Percentiles rank a stretch among this genome's conserved stretches.
phyloP scores from a whole-genome alignment of 2,329 filamentous ascomycete genomes.

The Remersonia thermophila region DNA sequence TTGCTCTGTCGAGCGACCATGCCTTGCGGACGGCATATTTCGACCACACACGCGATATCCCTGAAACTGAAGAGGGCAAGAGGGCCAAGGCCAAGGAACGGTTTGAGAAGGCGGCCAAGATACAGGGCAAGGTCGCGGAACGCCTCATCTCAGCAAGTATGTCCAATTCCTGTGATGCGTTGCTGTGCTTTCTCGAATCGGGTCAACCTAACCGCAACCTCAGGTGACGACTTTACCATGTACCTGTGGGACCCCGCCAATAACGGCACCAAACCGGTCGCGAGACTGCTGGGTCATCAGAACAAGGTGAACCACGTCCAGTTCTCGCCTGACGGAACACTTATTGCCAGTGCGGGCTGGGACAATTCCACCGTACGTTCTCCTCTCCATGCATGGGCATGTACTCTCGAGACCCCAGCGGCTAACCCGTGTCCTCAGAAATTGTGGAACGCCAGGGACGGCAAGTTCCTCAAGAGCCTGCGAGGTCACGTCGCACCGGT shows the following conservation, averaged over 20 bases:
- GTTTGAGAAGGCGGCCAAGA: conserved; percentile 73
- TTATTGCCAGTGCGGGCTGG: conserved; percentile 81
- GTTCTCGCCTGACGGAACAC: conserved; percentile 78
- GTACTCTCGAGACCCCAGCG: no score
- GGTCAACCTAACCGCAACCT: background rate
- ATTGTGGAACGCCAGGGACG: conserved; percentile 34
- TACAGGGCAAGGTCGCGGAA: conserved; percentile 67
- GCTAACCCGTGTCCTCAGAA: conserved; percentile 8
- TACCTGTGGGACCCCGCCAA: conserved; percentile 81
- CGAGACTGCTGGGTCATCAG: conserved; percentile 84
- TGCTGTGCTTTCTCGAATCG: background rate
- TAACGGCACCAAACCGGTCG: conserved; percentile 66
- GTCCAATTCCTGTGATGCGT: background rate
- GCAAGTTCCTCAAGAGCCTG: conserved; percentile 74
- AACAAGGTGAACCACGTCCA: conserved; percentile 94
- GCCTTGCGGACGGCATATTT: conserved; percentile 75
- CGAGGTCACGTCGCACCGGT: conserved; percentile 45
- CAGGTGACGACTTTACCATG: conserved; percentile 79
- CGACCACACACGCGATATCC: conserved; percentile 63
- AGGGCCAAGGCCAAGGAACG: conserved; percentile 63
- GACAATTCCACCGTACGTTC: conserved; percentile 49
- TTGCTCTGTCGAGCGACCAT: conserved; percentile 87
- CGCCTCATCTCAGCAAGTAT: conserved; percentile 70
- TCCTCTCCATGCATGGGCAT: background rate
- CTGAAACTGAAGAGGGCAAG: conserved; percentile 57